These are phyloP conservation scores for Diaporthe sp. DNA, from an alignment of 2,329 filamentous ascomycete species.

Conservation along the genomic window DNA sequence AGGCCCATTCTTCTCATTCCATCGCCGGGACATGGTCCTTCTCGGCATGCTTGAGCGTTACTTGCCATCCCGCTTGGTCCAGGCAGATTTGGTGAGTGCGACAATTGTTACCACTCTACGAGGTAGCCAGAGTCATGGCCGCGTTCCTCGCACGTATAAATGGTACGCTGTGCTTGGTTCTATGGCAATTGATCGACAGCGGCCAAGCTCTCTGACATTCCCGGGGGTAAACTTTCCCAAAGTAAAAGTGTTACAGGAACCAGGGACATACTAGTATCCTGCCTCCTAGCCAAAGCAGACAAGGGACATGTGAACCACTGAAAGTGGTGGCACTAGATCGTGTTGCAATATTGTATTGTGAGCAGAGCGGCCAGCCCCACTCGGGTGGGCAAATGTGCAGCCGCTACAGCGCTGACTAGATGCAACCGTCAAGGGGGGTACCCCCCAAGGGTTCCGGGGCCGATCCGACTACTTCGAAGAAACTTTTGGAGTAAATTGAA, in stretches of 20 bases:
- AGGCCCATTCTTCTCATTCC: background rate
- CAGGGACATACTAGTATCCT: background rate
- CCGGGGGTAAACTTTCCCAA: background rate
- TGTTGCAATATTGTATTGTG: background rate
- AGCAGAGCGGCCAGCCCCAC: background rate
- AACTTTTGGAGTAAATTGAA: slow-evolving; percentile 13
- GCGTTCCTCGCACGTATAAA: background rate
- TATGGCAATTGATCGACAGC: slow-evolving; percentile 1
- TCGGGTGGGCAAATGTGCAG: background rate
- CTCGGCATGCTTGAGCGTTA: background rate
- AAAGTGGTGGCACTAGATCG: background rate
- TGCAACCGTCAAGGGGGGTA: background rate
- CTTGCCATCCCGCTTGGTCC: slow-evolving; percentile 12
- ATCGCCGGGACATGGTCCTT: background rate
- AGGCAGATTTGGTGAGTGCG: background rate
- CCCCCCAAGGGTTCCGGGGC: background rate
- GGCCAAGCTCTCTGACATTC: background rate
- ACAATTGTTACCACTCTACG: background rate
- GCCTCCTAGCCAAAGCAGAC: background rate
- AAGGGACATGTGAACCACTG: background rate
- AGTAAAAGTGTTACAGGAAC: background rate
- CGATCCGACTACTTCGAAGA: slow-evolving; percentile 23
- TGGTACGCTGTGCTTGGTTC: background rate
- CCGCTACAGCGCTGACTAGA: slow-evolving; percentile 3
- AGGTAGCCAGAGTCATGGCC: slow-evolving; percentile 12